Evolutionary conservation across 257 asterid species (phyloP), one percentile per base, ranked within the genome.

Genomic region (Solanum sejunctum): DNA sequence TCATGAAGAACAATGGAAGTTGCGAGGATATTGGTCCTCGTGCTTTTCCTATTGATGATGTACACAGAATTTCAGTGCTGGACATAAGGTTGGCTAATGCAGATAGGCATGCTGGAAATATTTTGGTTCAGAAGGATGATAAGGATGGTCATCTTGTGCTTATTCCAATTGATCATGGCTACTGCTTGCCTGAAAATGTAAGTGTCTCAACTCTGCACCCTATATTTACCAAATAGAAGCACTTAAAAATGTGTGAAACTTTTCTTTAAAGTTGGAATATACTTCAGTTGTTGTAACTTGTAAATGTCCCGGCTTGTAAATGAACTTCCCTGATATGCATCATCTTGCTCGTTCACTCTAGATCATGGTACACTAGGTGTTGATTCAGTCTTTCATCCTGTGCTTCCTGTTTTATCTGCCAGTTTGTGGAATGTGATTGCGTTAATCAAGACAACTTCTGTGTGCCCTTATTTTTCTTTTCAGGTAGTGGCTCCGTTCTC

Each of bases 11-110:
- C 85, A 86, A 87, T 70, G 98, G 97, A 84, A 94, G 98, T 86
- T 94, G 95, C 26, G 98, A 94, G 92, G 97, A 94, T 83, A 87
- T 93, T 86, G 98, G 97, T 81, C 94, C 98, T 66, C 82, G 89
- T 70, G 86, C 83, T 84, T 94, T 92, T 89, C 95, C 97, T 10
- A 89, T 91, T 54, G 88, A 90, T 86, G 97, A 92, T 85, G 97
- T 94, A 75, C 98, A 94, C 88, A 94, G 91, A 90, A 92, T 94
- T 71, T 90, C 94, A 54, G 91, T 94, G 4, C 85, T 93, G 66
- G 98, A 94, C 84, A 94, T 94, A 69, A 85, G 98, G 88, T 87
- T 94, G 90, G 98, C 97, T 15, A 94, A 94, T 83, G 90, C 93
- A 55, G 98, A 94, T 69, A 88, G 97, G 87, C 97, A 94, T 60